Base-by-base conservation (phyloP, 495 filamentous ascomycete genomes). In the Cercophora samala region DNA sequence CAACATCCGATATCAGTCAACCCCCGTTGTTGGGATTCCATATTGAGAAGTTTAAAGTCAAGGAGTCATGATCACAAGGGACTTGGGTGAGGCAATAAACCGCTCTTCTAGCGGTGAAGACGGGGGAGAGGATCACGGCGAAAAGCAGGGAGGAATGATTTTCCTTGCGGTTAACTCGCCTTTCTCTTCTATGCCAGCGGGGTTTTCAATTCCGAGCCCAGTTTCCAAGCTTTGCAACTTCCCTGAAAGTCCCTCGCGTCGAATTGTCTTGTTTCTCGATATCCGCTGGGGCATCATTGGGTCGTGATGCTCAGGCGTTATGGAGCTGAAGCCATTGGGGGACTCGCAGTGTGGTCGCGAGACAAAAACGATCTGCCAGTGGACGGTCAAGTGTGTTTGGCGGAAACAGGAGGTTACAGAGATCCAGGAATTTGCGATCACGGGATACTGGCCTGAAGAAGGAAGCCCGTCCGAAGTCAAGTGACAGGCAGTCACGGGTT, bases 401-500 rank as follows among this genome's bases (percentile, higher is more conserved):
- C 53, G 13, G 53, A 56, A 56, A 56, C 53, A 56, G 53, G 53
- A 56, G 53, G n/a, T 56, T 56, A 8, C 53, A 46, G 15, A 46
- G 37, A 46, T 46, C 37, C 37, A 46, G 37, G 37, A 46, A 46
- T 46, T 23, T 23, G 53, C 22, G 53, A 56, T 56, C 53, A 56
- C 53, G 53, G 53, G 53, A 56, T 13, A 46, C 15, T 46, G 8
- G 17, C n/a, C 53, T 23, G 53, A 19, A 21, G 53, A 19, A 21
- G 53, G 53, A 21, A 56, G n/a, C 53, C 17, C 19, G n/a, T 3
- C 22, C 22, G 53, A 56, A 56, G 53, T 56, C 53, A 56, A 56
- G 53, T 56, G 53, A 56, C 53, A 21, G n/a, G 8, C 53, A 21
- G 53, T 56, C 53, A 56, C 53, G 53, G n/a, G 53, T 54, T 54